Base-by-base conservation (phyloP, 345 rosid species). In the Salix caprea region DNA sequence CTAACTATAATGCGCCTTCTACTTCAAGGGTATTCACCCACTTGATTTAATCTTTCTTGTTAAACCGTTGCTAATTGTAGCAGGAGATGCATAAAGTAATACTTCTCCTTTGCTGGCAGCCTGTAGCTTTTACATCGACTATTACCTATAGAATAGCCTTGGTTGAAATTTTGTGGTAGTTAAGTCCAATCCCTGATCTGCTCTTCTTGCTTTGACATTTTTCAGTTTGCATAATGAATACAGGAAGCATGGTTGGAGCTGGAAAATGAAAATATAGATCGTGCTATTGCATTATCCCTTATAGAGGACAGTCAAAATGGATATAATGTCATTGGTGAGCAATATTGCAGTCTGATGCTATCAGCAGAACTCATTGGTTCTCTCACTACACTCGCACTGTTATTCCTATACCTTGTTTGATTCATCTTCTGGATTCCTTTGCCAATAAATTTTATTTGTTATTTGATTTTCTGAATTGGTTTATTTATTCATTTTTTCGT, bases 231-330 rank as follows among this genome's bases (percentile, higher is more conserved):
- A 60, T 65, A 37, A 61, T 71, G 36, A 74, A 77, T 85, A 74
- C 79, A 91, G 96, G 96, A 82, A 72, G 50, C 79, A 18, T 86
- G 82, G 81, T 62, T 79, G 75, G 91, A 84, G 76, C 87, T 85
- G 48, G 94, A 91, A 71, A 88, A 85, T 82, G 96, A 91, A 86
- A 97, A 89, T 58, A 84, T 91, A 69, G 91, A 93, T 79, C 91
- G 84, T 76, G 99, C 98, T 77, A 86, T 96, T 68, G 97, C 97
- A 71, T 58, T 89, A 68, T 93, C 99, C 36, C 91, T 93, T 77
- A 76, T 88, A 70, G 96, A 92, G 81, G 96, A 85, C 80, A 86
- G 76, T 84, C 94, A 82, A 70, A 83, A 73, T 50, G 80, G 83
- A 65, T 65, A 76, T 72, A 71, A 61, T 78, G 76, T 83, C 40